Base-by-base conservation (phyloP, 176 grass and related monocot species). In the Musa troglodytarum region DNA sequence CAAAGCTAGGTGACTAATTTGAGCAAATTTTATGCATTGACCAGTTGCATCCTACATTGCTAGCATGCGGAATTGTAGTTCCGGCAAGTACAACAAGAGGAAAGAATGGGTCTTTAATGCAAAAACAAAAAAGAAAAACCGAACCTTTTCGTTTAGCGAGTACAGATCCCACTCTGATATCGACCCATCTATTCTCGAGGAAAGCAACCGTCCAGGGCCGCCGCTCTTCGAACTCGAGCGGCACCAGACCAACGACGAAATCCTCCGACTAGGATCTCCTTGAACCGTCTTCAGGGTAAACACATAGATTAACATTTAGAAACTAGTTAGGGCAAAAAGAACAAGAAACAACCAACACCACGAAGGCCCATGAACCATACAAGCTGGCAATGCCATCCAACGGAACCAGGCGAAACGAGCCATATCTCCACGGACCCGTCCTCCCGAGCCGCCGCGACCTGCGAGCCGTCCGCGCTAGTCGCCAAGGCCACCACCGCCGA, bases 361-460 rank as follows among this genome's bases (percentile, higher is more conserved):
- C 71, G 19, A 68, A 52, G 12, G 25, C 59, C 51, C 63, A 49
- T 63, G 52, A 73, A 72, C 61, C 93, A 64, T 94, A 99, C 96
- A 25, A 94, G 88, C 65, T 89, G 96, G 83, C 92, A 88, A 84
- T 99, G 96, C 96, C 96, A 99, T 21, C 96, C 96, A 59, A 92
- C 91, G 19, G 96, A 95, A 62, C 96, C 96, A 6, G 96, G 88
- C 76, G 96, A 94, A 29, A 99, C 91, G 49, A 94, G 86, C 96
- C 96, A 99, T 54, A 99, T 89, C 86, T 99, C 96, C n/a, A 99
- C 82, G 1, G 82, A 84, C 3, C 91, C 90, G 50, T 93, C 90
- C 16, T 82, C 69, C 52, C 96, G 86, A 61, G 86, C 96, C 6
- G 86, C 91, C 14, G 96, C 96, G 58, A 95, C 88, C 85, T 88